A percentile compares a stretch with the other conserved stretches of the same genome.
phyloP scores from a whole-genome alignment of 371 early-diverging fungal genomes.

The Gilbertella persicaria region DNA sequence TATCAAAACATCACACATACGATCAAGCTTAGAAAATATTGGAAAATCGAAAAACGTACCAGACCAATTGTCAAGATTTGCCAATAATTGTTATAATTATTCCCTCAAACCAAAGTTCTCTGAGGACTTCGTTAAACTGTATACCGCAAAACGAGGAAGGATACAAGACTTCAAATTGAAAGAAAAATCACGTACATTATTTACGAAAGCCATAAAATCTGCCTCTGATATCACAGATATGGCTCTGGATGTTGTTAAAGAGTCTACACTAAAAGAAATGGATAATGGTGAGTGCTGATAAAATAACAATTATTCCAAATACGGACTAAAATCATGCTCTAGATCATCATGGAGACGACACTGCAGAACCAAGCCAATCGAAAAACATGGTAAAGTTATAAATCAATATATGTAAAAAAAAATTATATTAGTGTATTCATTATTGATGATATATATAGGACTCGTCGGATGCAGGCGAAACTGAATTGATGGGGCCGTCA shows the following conservation, averaged over 20 bases:
- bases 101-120: constrained; percentile 8
- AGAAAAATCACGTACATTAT: constrained; percentile 5
- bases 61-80: constrained; percentile 12
- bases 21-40: constrained; percentile 13
- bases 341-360: no score
- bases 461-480: constrained; percentile 2
- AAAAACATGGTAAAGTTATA: no score
- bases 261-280: constrained; percentile 10
- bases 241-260: constrained; percentile 13
- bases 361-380: no score
- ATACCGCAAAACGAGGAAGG: constrained; percentile 12
- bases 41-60: constrained; percentile 8
- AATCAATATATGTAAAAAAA: no score
- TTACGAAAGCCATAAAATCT: constrained; percentile 5
- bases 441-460: constrained; percentile 20
- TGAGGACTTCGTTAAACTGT: constrained; percentile 11
- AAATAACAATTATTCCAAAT: no score
- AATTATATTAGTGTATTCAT: constrained; percentile 12
- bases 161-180: constrained; percentile 1
- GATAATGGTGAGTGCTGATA: no score
- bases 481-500: constrained; percentile 15
- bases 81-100: constrained; percentile 9
- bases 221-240: constrained; percentile 13
- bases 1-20: no score
- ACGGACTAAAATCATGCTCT: no score